Conservation (phyloP, 2,329 filamentous ascomycete genomes). For the Aspergillus fijiensis region DNA sequence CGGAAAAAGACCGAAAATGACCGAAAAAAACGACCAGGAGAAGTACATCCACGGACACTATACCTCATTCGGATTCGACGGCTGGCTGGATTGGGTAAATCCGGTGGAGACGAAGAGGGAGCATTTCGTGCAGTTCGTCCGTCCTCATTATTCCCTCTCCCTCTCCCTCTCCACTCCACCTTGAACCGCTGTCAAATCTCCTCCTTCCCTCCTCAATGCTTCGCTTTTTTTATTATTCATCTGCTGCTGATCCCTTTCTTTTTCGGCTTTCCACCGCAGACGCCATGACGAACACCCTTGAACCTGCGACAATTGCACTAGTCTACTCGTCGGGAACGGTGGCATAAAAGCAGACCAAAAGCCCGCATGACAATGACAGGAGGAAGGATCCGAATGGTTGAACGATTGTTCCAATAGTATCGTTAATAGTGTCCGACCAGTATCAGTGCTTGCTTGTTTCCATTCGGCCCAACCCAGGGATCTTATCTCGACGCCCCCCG, state of each 20-base stretch:
- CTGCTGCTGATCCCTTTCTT: neutral
- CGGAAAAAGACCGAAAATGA: neutral
- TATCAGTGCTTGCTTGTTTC: neutral
- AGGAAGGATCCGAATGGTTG: neutral
- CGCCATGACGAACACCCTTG: neutral
- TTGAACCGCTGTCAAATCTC: conserved; percentile 7
- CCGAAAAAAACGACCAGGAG: neutral
- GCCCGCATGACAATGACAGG: neutral
- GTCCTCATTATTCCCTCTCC: too few relatives aligned
- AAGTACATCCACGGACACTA: conserved; percentile 14
- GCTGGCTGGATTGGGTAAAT: conserved; percentile 15
- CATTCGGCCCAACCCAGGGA: neutral
- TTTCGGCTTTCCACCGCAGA: neutral
- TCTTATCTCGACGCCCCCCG: neutral
- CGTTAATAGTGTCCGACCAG: neutral
- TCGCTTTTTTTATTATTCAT: neutral
- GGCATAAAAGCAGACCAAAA: neutral
- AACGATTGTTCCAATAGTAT: neutral
- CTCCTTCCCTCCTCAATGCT: neutral
- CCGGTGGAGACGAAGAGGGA: conserved; percentile 1
- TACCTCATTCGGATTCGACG: conserved; percentile 7
- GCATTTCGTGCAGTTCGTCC: conserved; percentile 10
- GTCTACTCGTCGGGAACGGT: too few relatives aligned
- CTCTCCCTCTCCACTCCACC: neutral
- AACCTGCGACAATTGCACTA: too few relatives aligned